A percentile compares a stretch with the other conserved stretches of the same genome.
phyloP scores from a whole-genome alignment of 1,139 yeast genomes.

The Blastobotrys petasosporus region DNA sequence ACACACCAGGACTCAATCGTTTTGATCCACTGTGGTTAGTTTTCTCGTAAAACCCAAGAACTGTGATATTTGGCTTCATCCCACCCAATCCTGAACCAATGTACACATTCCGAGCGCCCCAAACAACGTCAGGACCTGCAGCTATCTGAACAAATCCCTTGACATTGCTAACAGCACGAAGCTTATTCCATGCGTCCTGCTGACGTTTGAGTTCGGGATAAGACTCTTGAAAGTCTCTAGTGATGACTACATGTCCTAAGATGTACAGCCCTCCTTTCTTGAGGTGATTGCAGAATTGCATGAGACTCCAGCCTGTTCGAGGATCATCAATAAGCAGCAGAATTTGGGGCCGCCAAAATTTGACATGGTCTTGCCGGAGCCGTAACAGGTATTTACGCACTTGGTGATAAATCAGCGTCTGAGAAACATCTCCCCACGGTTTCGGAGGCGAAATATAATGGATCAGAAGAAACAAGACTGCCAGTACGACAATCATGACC shows the following conservation, averaged over 20 bases:
- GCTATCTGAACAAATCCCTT: slow-evolving; percentile 94
- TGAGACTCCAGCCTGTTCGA: slow-evolving; percentile 81
- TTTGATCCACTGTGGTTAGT: slow-evolving; percentile 15
- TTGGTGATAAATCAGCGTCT: slow-evolving; percentile 87
- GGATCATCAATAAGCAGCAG: slow-evolving; percentile 85
- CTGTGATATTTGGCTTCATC: slow-evolving; percentile 93
- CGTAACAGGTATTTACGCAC: slow-evolving; percentile 83
- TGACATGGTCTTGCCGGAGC: slow-evolving; percentile 83
- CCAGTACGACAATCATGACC: slow-evolving; percentile 59
- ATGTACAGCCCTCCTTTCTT: slow-evolving; percentile 93
- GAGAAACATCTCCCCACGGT: slow-evolving; percentile 97
- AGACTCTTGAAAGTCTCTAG: slow-evolving; percentile 50
- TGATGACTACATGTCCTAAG: slow-evolving; percentile 78
- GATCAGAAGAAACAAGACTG: slow-evolving; percentile 63
- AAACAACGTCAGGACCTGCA: slow-evolving; percentile 76
- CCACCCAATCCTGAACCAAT: slow-evolving; percentile 95
- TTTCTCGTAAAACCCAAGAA: slow-evolving; percentile 77
- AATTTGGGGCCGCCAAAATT: slow-evolving; percentile 96
- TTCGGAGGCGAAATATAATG: slow-evolving; percentile 92
- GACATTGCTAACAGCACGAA: slow-evolving; percentile 68
- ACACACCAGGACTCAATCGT: background rate
- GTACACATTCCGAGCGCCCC: slow-evolving; percentile 95
- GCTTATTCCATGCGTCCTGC: slow-evolving; percentile 72
- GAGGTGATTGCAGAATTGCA: slow-evolving; percentile 88
- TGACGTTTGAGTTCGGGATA: slow-evolving; percentile 66